Conservation (phyloP, 495 filamentous ascomycete species). For the Hypoxylon trugodes region DNA sequence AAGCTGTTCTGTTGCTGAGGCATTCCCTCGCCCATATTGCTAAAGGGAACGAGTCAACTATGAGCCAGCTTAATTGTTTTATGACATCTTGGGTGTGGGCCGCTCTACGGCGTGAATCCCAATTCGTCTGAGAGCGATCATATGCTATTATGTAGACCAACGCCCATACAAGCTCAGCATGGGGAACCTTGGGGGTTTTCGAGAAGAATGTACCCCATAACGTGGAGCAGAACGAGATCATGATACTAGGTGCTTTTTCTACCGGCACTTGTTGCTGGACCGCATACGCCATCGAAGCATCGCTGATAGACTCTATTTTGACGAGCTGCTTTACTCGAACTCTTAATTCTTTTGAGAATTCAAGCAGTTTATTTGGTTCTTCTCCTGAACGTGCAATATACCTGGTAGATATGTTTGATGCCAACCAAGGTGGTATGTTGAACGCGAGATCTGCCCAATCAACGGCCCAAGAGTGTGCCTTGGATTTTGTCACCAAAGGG, state of each 20-base stretch:
- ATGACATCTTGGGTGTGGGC: not conserved
- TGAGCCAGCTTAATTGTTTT: not conserved
- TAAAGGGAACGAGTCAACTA: not conserved
- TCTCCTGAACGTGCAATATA: not conserved
- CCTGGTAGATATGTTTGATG: slow-evolving; percentile 2
- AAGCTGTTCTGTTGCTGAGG: not conserved
- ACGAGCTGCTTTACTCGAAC: slow-evolving; percentile 4
- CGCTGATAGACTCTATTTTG: not conserved
- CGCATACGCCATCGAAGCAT: not conserved
- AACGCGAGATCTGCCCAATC: slow-evolving; percentile 17
- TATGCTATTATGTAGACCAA: not conserved
- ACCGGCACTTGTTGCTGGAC: too few species aligned
- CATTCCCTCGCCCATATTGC: not conserved
- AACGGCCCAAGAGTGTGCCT: not conserved
- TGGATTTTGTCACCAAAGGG: not conserved
- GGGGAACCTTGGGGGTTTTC: not conserved
- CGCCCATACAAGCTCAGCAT: not conserved
- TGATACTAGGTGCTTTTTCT: too few species aligned
- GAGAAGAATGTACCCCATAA: not conserved
- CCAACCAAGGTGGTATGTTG: slow-evolving; percentile 11
- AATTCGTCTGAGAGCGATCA: not conserved
- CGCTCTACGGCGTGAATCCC: not conserved
- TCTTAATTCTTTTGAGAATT: not conserved
- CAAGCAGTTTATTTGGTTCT: not conserved
- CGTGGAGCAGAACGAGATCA: not conserved